Conservation (phyloP, 2,329 filamentous ascomycete genomes). For the Penicillium sp. region DNA sequence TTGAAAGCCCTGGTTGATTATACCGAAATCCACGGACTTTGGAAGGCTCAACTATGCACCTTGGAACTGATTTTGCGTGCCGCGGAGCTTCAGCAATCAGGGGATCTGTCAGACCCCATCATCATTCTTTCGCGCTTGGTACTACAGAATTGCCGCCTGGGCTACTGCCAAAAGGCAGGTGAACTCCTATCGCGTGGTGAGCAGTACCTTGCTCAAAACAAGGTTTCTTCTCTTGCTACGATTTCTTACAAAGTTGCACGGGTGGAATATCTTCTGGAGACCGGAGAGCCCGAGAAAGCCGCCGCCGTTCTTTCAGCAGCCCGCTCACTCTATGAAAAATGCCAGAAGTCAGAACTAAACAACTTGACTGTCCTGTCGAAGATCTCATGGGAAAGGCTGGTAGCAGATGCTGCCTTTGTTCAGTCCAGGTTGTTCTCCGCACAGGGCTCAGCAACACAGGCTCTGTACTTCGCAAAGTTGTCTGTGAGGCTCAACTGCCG, state of each 20-base stretch:
- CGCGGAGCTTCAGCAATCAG: constrained; percentile 46
- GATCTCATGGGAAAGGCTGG: constrained; percentile 52
- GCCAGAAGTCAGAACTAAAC: constrained; percentile 31
- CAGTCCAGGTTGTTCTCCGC: constrained; percentile 66
- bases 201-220: constrained; percentile 44
- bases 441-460: constrained; percentile 47
- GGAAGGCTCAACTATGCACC: constrained; percentile 50
- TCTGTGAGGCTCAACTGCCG: constrained; percentile 52
- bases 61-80: constrained; percentile 52
- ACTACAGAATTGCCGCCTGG: constrained; percentile 58
- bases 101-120: constrained; percentile 42
- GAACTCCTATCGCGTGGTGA: constrained; percentile 60
- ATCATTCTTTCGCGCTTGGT: constrained; percentile 50
- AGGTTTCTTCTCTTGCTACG: constrained; percentile 46
- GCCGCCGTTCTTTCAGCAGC: constrained; percentile 35
- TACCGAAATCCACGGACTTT: constrained; percentile 57
- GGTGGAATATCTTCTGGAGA: constrained; percentile 70
- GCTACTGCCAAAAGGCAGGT: constrained; percentile 60
- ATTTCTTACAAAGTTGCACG: constrained; percentile 67
- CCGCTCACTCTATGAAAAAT: constrained; percentile 34
- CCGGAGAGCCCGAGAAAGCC: constrained; percentile 65
- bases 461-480: constrained; percentile 50
- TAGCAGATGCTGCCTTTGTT: constrained; percentile 62
- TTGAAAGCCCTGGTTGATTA: constrained; percentile 57
- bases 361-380: constrained; percentile 42